Evolutionary conservation across 2,329 filamentous ascomycete species (phyloP), one percentile per base, ranked within the genome.

Genomic region (Chaetomiaceae sp.): DNA sequence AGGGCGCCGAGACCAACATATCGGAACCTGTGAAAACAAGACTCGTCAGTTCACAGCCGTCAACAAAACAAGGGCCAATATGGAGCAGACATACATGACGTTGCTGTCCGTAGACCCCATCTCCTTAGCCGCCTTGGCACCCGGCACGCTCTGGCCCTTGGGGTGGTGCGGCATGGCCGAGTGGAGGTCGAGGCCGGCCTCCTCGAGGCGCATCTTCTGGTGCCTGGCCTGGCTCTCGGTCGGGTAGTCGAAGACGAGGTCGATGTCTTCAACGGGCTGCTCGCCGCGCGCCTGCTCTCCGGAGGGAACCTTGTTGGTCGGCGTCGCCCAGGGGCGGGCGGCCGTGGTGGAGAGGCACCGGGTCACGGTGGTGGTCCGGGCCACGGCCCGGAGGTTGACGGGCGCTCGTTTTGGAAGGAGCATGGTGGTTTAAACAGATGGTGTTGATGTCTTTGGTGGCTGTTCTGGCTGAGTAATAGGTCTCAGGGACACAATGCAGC

Each of bases 211-310:
- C 45, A 38, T 17, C 45, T 57, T 54, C 31, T 59, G 51, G 25
- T 60, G 49, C 31, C 44, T 44, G 33, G 37, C 37, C 22, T 61
- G 58, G 37, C 43, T 43, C 42, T 59, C 59, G 19, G 58, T 42
- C 6, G 59, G 59, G 23, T 59, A 61, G 51, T 61, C 58, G 14
- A 60, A 59, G 31, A 56, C 59, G 12, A 59, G 40, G 25, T 61
- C 59, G 23, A 61, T 61, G 43, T 61, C 59, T 23, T 60, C 59
- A 11, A 55, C 59, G 12, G 56, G 54, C 5, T 40, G 51, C 5
- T 47, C 44, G 27, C 47, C 38, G 6, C 20, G 36, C n/a, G 34
- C 1, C 4, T 33, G 8, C 6, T 45, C 54, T 25, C 15, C 45
- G n/a, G 42, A 19, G 5, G 36, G 42, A 4, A 45, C 31, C n/a